phyloP scores from a whole-genome alignment of 257 asterid genomes.

The Rauvolfia tetraphylla region DNA sequence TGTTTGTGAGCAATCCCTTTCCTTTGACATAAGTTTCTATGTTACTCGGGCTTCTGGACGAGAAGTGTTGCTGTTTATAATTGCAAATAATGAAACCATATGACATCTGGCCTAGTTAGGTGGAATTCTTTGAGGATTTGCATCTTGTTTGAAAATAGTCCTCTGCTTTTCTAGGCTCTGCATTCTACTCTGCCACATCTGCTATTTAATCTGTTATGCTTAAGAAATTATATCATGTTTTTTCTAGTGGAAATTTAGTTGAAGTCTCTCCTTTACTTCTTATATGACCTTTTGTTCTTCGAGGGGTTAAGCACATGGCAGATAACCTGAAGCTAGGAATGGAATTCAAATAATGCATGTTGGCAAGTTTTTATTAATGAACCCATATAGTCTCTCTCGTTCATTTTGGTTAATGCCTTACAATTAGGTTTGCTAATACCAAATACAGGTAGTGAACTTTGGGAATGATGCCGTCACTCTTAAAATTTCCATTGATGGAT shows the following conservation, averaged over 20 bases:
- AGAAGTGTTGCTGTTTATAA: no score
- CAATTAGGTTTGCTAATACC: not conserved
- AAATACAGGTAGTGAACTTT: slow-evolving; percentile 64
- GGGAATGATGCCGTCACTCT: slow-evolving; percentile 47
- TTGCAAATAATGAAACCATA: no score
- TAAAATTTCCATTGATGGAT: slow-evolving; percentile 43
- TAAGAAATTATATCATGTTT: no score
- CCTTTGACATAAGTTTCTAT: not conserved
- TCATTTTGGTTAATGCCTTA: not conserved
- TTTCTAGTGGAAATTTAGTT: no score
- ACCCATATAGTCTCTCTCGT: not conserved
- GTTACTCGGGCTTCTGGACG: no score
- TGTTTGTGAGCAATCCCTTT: not conserved
- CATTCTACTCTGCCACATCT: no score
- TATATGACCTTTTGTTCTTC: no score
- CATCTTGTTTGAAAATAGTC: no score
- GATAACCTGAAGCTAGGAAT: no score
- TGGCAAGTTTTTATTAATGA: not conserved
- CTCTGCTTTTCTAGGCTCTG: not conserved
- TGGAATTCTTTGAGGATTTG: not conserved
- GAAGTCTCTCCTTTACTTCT: no score
- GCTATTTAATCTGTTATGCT: no score
- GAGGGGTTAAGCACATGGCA: no score
- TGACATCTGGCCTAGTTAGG: not conserved
- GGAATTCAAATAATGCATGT: not conserved